phyloP scores from a whole-genome alignment of 2,329 filamentous ascomycete genomes.

The Endocalyx cinctus region DNA sequence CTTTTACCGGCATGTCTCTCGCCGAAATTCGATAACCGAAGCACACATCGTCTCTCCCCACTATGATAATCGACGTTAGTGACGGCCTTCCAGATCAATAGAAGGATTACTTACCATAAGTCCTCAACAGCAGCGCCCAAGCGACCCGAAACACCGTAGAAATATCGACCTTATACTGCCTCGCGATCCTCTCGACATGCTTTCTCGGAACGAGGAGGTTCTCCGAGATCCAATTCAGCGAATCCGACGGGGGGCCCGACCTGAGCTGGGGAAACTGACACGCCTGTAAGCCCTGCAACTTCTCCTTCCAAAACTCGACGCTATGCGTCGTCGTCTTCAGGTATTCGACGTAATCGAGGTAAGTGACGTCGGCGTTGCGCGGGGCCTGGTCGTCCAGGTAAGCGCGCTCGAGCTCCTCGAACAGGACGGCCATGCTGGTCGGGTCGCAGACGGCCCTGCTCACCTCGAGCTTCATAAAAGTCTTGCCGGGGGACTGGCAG shows the following conservation, averaged over 20 bases:
- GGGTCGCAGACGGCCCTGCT: constrained; percentile 49
- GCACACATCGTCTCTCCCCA: constrained; percentile 46
- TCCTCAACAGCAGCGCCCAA: constrained; percentile 53
- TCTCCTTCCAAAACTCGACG: constrained; percentile 42
- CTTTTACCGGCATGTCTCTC: constrained; percentile 37
- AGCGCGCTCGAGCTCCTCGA: constrained; percentile 40
- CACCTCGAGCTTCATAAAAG: constrained; percentile 45
- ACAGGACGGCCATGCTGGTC: constrained; percentile 40
- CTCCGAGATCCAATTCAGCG: constrained; percentile 32
- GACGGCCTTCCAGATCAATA: no score
- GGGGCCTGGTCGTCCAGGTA: constrained; percentile 37
- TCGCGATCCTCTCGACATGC: constrained; percentile 40
- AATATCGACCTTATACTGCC: constrained; percentile 35
- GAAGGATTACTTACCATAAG: no score
- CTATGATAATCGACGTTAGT: no score
- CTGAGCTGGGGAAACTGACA: constrained; percentile 43
- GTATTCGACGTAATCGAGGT: constrained; percentile 35
- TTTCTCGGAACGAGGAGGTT: constrained; percentile 36
- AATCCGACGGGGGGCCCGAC: constrained; percentile 13
- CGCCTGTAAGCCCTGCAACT: constrained; percentile 32
- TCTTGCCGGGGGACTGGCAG: constrained; percentile 39
- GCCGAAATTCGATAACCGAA: constrained; percentile 50
- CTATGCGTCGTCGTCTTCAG: constrained; percentile 31
- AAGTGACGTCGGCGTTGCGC: constrained; percentile 28
- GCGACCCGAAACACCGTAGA: constrained; percentile 52